Base-by-base conservation (phyloP, 768 basidiomycete genomes). In the Russula lepida region DNA sequence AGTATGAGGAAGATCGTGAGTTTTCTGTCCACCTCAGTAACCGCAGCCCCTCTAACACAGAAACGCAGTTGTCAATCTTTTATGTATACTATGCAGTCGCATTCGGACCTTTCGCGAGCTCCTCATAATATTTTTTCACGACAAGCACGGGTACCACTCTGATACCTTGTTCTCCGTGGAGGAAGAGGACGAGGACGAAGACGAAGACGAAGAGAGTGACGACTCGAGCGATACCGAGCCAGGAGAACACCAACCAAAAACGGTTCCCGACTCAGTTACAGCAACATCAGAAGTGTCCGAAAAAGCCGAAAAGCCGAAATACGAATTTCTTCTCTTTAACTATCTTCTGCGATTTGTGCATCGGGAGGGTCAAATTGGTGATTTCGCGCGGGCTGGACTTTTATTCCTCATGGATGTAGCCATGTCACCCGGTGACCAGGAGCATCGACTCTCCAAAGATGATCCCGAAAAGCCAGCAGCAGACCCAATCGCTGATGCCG, bases 121-220 rank as follows among this genome's bases (percentile, higher is more conserved):
- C 2, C 83, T 98, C 41, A 89, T 97, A 82, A 95, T 98, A 64
- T 98, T 98, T 77, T 95, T 98, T 71, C 92, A 95, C 68, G 93
- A 95, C 71, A 94, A 90, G 69, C 85, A 90, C 66, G 91, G 90
- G 85, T 87, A 85, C 69, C 84, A 78, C 11, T 85, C 86, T 6
- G 86, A 90, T 63, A 85, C 88, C 11, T 69, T 90, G 46, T 89
- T 87, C 64, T 75, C 85, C 43, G 83, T 88, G 1, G 86, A 89
- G 64, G 90, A 92, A 69, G 84, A 85, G 1, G 81, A 81, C 0
- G 78, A 80, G 0, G 79, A 80, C 0, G 78, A 77, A 21, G 64
- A 60, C 9, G 64, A 64, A 9, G 66, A 65, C 15, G 64, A 60
- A 4, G 61, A 67, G 30, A 59, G 56, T 0, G 78, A 79, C 0